Evolutionary conservation across 1,284 basidiomycete species (phyloP), one percentile per base, ranked within the genome.

Genomic region (Cerioporus squamosus): DNA sequence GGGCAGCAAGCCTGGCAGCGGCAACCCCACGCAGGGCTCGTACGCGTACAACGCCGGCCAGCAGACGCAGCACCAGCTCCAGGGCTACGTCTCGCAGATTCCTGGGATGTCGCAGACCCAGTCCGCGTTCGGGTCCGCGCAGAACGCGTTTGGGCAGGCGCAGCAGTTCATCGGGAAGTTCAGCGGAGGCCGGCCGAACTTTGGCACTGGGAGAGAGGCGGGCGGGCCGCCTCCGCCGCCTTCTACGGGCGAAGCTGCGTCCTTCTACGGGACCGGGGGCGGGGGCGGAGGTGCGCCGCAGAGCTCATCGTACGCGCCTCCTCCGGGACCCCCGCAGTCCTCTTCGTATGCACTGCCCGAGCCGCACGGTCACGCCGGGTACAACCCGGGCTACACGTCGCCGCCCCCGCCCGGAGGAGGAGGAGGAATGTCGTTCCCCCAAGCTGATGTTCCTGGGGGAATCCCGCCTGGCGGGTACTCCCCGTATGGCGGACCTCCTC

Each of bases 1-100:
- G 5, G 74, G 74, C 0, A 83, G 84, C 2, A 81, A 85, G 57
- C 85, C 83, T n/a, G 81, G 81, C 0, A 53, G 70, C 6, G 38
- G 20, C 39, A 51, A 51, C 1, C 61, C 79, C 5, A 70, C 75
- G 7, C 74, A 82, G 51, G 81, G 82, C 2, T 70, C 77, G 1
- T 81, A 73, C 53, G 83, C 83, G 0, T 72, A 79, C 44, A 74
- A 71, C 46, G 75, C 83, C 44, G 87, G 79, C 4, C 65, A 76
- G 14, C 74, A 82, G 46, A 72, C 78, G 46, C 84, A 86, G 68
- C 70, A 79, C 9, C 70, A 75, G 40, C 24, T 87, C 8, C 67
- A 75, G 3, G 78, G 80, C 1, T 83, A 85, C 60, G 72, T 79
- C 38, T 72, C 73, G 38, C 70, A 78, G 42, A 77, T 87, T 43